Base-by-base conservation (phyloP, 1,284 basidiomycete species). In the Microbotryum lychnidis-dioicae region DNA sequence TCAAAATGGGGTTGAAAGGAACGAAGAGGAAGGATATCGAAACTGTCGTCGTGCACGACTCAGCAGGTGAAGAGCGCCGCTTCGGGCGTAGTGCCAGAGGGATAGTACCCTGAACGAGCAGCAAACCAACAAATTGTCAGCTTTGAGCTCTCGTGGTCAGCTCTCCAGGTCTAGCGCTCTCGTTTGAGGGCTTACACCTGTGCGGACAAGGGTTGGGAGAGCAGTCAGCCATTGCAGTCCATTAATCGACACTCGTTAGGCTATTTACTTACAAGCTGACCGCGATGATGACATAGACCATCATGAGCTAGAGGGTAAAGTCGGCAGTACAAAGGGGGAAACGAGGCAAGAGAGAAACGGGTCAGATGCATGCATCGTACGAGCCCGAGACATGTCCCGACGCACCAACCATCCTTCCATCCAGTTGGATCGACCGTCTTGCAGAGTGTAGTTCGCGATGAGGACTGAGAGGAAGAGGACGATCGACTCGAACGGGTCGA, bases 401-500 rank as follows among this genome's bases (percentile, higher is more conserved):
- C 37, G 37, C 12, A 42, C 37, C 37, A 27, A 9, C 27, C 21
- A 76, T 4, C 82, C 82, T 70, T 81, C 82, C 76, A 83, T 78
- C 68, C 65, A 64, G 52, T 68, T 68, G 4, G 60, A 62, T 6
- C 61, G 50, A 4, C 60, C 60, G 14, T 63, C 60, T 9, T 54
- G 59, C 27, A 67, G 59, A 42, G 63, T 66, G 52, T 69, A 69
- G 50, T 70, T 70, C n/a, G 62, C 66, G 42, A 71, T 56, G 27
- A 71, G 58, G 6, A 71, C 71, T 1, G 64, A 57, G 18, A 72
- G 61, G 68, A 71, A 71, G 23, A 72, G 59, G 20, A 83, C 82
- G 50, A 84, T 74, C 2, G 83, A 83, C 76, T 87, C 81, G 75
- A 84, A 83, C 5, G 81, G 82, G 72, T 84, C 84, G 72, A 85